These are phyloP conservation scores for Dryas alaskensis DNA, from an alignment of 306 rosid genomes.

Conservation along the genomic window DNA sequence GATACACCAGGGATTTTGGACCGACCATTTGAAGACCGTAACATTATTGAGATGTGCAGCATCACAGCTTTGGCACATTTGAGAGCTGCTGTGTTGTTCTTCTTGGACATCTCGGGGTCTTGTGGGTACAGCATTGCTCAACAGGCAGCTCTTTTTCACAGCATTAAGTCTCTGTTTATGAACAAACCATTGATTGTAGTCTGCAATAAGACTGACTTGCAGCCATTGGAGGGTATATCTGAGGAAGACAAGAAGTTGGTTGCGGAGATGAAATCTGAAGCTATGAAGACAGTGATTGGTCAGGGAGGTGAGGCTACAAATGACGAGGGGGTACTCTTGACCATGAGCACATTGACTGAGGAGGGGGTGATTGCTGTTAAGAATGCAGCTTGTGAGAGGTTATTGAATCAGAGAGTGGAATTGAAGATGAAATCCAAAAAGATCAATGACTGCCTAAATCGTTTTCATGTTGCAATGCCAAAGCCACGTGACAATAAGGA, in stretches of 20 bases:
- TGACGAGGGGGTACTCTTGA: constrained; percentile 57
- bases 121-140: constrained; percentile 84
- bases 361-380: constrained; percentile 83
- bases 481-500: constrained; percentile 78
- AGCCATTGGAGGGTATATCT: constrained; percentile 64
- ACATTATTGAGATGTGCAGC: constrained; percentile 92
- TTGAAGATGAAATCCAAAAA: constrained; percentile 81
- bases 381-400: constrained; percentile 81
- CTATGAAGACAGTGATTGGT: constrained; percentile 69
- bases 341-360: constrained; percentile 85
- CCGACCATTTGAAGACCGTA: constrained; percentile 85
- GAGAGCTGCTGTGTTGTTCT: constrained; percentile 86
- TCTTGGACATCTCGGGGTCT: constrained; percentile 83
- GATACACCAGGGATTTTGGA: constrained; percentile 92
- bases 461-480: constrained; percentile 80
- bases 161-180: constrained; percentile 57
- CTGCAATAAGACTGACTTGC: constrained; percentile 83
- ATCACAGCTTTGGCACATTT: constrained; percentile 88
- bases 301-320: constrained; percentile 70
- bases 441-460: constrained; percentile 66
- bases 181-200: constrained; percentile 42
- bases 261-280: constrained; percentile 76
- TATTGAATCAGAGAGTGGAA: constrained; percentile 78
- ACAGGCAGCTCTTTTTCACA: constrained; percentile 81
- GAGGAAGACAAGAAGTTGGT: constrained; percentile 83